phyloP scores from a whole-genome alignment of 2,329 filamentous ascomycete species.

The Beauveria varroae region DNA sequence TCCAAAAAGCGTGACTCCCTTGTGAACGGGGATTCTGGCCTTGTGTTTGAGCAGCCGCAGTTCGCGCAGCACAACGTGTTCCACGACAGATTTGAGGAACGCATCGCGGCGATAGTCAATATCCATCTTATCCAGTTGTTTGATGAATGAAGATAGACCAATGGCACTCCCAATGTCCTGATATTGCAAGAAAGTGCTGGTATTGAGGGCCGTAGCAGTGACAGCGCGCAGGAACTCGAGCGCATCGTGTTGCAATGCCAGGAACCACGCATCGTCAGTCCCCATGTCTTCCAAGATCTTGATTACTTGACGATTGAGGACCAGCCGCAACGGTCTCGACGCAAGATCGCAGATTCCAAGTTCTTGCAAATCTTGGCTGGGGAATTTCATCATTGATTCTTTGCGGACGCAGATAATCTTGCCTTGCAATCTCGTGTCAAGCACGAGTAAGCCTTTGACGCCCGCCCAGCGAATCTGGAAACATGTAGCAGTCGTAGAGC shows the following conservation, averaged over 20 bases:
- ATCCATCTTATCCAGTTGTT: slow-evolving; percentile 46
- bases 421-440: slow-evolving; percentile 55
- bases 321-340: slow-evolving; percentile 58
- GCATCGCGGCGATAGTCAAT: slow-evolving; percentile 59
- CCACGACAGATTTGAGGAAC: slow-evolving; percentile 63
- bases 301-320: slow-evolving; percentile 72
- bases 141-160: slow-evolving; percentile 54
- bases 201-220: slow-evolving; percentile 51
- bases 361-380: slow-evolving; percentile 42
- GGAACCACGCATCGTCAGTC: slow-evolving; percentile 50
- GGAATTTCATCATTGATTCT: slow-evolving; percentile 74
- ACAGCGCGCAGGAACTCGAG: slow-evolving; percentile 52
- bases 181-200: slow-evolving; percentile 56
- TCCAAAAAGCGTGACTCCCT: slow-evolving; percentile 72
- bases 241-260: slow-evolving; percentile 54
- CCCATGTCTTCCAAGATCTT: slow-evolving; percentile 80
- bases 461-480: slow-evolving; percentile 70
- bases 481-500: slow-evolving; percentile 48
- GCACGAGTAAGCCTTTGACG: slow-evolving; percentile 69
- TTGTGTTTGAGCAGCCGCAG: slow-evolving; percentile 72
- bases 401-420: slow-evolving; percentile 53
- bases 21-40: slow-evolving; percentile 61
- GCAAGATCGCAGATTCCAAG: slow-evolving; percentile 68
- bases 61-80: slow-evolving; percentile 62
- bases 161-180: slow-evolving; percentile 55